Evolutionary conservation across 2,329 filamentous ascomycete species (phyloP), one percentile per base, ranked within the genome.

Genomic region (Xylaria sp.): DNA sequence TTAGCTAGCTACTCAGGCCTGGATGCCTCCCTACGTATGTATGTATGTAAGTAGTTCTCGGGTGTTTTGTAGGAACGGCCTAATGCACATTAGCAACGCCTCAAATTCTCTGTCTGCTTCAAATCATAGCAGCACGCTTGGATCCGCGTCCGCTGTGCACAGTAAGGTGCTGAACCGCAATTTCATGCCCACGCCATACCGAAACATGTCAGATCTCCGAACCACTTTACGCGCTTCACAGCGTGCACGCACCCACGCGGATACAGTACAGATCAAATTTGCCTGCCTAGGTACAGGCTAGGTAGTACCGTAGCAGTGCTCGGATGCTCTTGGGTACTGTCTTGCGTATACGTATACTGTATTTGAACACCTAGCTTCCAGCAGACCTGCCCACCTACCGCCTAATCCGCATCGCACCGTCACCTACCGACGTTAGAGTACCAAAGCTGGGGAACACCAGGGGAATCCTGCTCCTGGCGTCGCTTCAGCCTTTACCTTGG

Each of bases 401-500:
- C 9, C 48, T 30, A 39, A 19, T 21, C 32, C 42, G 21, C 45
- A 45, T 51, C 34, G 61, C 45, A 61, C 62, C 58, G 60, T 53
- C 61, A 36, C 34, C 34, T 36, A 48, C 45, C 36, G 59, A 55
- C 54, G 42, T 55, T 63, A 50, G 47, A 50, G 51, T 3, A 21
- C 62, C 32, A 66, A 58, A 63, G 60, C 62, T 61, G 67, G 67
- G 67, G 61, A 56, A 56, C 30, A 24, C 32, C 54, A 62, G 61
- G 69, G 69, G 71, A 71, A 70, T 48, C 36, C 59, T 47, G 51
- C 19, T 61, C 60, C 63, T 73, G 75, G 73, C 69, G 74, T 73
- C 65, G 71, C 74, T 72, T 75, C 73, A 74, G 75, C 75, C 74
- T 73, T 77, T 73, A 71, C 62, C 4, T 32, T 27, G 24, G 24